Evolutionary conservation across 768 basidiomycete species (phyloP), one percentile per base, ranked within the genome.

Genomic region (Podaxis rugospora): DNA sequence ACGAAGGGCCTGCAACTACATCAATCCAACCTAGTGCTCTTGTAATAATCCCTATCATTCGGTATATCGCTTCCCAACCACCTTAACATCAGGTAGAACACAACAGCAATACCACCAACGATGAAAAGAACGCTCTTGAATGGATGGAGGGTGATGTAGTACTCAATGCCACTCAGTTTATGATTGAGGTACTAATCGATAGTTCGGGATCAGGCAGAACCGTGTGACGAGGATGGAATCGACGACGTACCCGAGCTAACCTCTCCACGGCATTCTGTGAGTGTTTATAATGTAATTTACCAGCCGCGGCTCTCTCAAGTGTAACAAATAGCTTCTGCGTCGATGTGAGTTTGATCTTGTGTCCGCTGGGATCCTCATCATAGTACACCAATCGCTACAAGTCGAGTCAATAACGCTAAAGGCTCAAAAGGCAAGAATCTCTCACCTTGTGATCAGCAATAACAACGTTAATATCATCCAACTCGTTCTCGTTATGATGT

Each of bases 371-470:
- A 61, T 92, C 92, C 18, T 72, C 71, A 66, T 94, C 84, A 66
- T 89, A 95, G 68, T 96, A 97, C 37, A 92, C 68, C 57, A 92
- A 71, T 37, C 76, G 77, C 92, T 94, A 67, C 16, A 37, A 18
- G 10, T 14, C 28, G 59, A 40, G 10, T 35, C 4, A 51, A 40
- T 47, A 14, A 16, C 44, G 37, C 23, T 4, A 28, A 49, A 51
- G 59, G 50, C 49, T 18, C 5, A 7, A 55, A 13, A 60, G 21
- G 42, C 18, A 32, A 9, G 7, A 32, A 7, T 13, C 37, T 73
- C 85, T 57, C 63, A 93, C 92, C 69, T 81, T 76, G 63, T 96
- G 93, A 71, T 95, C 90, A 1, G 89, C 82, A 59, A 97, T 82
- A n/a, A 96, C 80, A 23, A 93, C 78, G 10, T 68, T 70, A 1